Evolutionary conservation across 1,139 yeast species (phyloP).

Genomic region (Magnusiomyces suaveolens): DNA sequence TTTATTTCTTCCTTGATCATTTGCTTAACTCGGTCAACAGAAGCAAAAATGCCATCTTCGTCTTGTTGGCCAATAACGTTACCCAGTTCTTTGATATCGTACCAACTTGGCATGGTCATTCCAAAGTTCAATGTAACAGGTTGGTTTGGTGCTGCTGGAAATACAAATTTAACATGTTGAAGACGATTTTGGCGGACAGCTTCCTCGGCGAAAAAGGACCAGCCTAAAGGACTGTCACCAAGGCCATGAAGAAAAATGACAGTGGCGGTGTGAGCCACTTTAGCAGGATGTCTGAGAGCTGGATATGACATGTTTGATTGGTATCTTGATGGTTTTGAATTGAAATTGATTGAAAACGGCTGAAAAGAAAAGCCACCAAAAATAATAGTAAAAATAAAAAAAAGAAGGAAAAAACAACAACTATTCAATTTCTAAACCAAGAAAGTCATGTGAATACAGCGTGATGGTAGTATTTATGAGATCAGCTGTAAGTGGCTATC

Average conservation of each 20-base stretch:
- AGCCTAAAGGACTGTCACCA: conserved; percentile 86
- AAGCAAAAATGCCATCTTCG: conserved; percentile 49
- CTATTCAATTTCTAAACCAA: too few relatives aligned
- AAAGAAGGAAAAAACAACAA: too few relatives aligned
- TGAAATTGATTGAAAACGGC: neutral
- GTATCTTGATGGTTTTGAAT: neutral
- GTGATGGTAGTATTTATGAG: neutral
- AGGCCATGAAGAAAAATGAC: conserved; percentile 80
- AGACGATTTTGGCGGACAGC: conserved; percentile 36
- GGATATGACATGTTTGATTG: conserved; percentile 14
- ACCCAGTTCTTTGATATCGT: conserved; percentile 58
- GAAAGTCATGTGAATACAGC: too few relatives aligned
- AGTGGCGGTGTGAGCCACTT: conserved; percentile 44
- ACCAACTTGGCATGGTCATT: conserved; percentile 74
- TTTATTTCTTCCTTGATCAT: conserved; percentile 56
- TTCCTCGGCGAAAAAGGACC: conserved; percentile 58
- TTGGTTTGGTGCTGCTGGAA: conserved; percentile 77
- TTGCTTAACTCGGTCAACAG: conserved; percentile 44
- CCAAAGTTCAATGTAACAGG: conserved; percentile 67
- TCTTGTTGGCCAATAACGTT: conserved; percentile 44
- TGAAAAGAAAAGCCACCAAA: neutral
- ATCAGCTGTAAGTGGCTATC: neutral
- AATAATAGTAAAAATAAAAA: too few relatives aligned
- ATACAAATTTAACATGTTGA: conserved; percentile 61
- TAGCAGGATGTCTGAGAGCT: conserved; percentile 19